Percentiles rank a stretch among this genome's conserved stretches.
Conservation (phyloP, 176 grass and related monocot species). For the Hsuehochloa calcarea region DNA sequence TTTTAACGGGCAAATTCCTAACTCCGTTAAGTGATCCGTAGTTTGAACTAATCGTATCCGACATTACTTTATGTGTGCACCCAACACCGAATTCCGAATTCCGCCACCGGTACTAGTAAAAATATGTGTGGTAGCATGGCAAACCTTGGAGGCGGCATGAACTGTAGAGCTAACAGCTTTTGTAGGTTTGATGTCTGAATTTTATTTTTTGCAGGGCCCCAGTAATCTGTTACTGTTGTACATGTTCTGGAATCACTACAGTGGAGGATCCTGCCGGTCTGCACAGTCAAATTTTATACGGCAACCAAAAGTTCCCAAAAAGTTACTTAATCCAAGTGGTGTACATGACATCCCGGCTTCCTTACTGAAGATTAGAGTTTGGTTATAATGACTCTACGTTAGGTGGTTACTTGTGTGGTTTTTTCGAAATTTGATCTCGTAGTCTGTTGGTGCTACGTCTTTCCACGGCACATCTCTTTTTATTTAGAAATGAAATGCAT, state of each 20-base stretch:
- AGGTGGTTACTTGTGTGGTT: too few relatives aligned
- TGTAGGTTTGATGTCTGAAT: not conserved
- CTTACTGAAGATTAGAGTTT: too few relatives aligned
- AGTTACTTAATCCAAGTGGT: not conserved
- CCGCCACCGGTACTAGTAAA: not conserved
- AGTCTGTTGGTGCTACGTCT: not conserved
- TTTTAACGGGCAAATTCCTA: too few relatives aligned
- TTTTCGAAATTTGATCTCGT: not conserved
- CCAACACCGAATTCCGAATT: too few relatives aligned
- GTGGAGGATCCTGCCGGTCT: not conserved
- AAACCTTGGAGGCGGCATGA: not conserved
- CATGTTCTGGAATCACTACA: slow-evolving; percentile 6
- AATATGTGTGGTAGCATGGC: not conserved
- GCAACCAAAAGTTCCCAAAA: not conserved
- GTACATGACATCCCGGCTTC: too few relatives aligned
- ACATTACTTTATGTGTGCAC: too few relatives aligned
- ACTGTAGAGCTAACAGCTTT: slow-evolving; percentile 2
- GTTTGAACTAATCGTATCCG: too few relatives aligned
- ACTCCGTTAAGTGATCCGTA: too few relatives aligned
- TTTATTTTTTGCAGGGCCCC: not conserved
- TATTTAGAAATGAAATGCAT: not conserved
- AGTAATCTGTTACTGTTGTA: not conserved
- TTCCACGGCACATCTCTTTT: not conserved
- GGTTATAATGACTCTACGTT: too few relatives aligned
- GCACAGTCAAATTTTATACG: not conserved